Conservation (phyloP, 1,284 basidiomycete species). For the Cutaneotrichosporon spelunceum region DNA sequence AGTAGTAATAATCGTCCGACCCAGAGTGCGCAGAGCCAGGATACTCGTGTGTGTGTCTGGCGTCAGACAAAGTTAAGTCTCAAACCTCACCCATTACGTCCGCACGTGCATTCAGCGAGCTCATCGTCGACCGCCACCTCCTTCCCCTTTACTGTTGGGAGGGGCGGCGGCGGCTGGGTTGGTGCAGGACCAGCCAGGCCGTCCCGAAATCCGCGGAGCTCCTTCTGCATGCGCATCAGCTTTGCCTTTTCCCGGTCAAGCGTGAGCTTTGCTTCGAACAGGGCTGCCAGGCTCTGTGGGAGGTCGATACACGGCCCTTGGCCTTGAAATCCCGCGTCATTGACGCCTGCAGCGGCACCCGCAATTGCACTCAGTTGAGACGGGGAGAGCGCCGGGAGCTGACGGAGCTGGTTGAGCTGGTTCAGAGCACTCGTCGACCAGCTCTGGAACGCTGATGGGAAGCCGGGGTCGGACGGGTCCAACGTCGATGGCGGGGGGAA, state of each 20-base stretch:
- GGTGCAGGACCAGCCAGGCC: conserved; percentile 26
- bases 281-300: conserved; percentile 44
- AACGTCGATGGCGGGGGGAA: conserved; percentile 21
- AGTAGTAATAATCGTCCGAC: conserved; percentile 37
- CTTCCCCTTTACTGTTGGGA: conserved; percentile 26
- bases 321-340: conserved; percentile 29
- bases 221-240: conserved; percentile 49
- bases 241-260: conserved; percentile 51
- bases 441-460: conserved; percentile 37
- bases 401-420: conserved; percentile 37
- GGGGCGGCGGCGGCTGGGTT: not conserved
- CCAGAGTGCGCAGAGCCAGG: conserved; percentile 31
- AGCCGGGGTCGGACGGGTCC: conserved; percentile 32
- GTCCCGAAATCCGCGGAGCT: conserved; percentile 47
- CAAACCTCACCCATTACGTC: conserved; percentile 31
- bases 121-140: conserved; percentile 32
- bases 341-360: conserved; percentile 42
- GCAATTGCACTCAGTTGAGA: conserved; percentile 43
- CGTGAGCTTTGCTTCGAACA: conserved; percentile 51
- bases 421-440: conserved; percentile 43
- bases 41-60: conserved; percentile 26
- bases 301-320: conserved; percentile 40
- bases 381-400: conserved; percentile 42
- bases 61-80: conserved; percentile 1
- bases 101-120: conserved; percentile 43